Base-by-base conservation (phyloP, 257 asterid genomes). In the Solanum virginianum region DNA sequence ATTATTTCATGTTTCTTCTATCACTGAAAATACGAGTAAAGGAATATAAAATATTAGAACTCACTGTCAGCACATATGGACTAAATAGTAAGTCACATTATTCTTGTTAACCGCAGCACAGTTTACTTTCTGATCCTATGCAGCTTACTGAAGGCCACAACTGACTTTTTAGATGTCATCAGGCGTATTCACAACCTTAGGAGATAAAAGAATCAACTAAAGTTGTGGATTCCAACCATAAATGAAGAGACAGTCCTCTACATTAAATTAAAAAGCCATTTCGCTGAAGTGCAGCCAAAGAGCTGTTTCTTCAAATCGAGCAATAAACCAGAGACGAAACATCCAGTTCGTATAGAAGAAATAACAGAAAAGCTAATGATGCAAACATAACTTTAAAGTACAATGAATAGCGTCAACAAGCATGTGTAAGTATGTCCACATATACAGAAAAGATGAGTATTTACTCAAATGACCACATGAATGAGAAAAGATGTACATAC, bases 401-500 rank as follows among this genome's bases (percentile, higher is more conserved):
- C 49, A 53, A 53, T 29, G 49, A 79, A 16, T 55, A 54, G 26
- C 83, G 10, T 79, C 49, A 79, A 26, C 54, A 53, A 55, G 12
- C 66, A 79, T 26, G 18, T 26, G 66, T 79, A 79, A 16, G 65
- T 36, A 56, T 53, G 66, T 53, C 17, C 8, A 79, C 49, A 26
- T 53, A 79, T 79, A 47, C 66, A 79, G 83, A 79, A 79, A 53
- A 79, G 49, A 53, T 3, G 66, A 51, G 29, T 17, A 53, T 53
- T 29, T 54, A 2, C 10, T 53, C 83, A 53, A 32, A 79, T 10
- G 47, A 49, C 49, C 66, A 53, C 54, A 17, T 53, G 29, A 65
- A 26, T 45, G 45, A 82, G 29, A 69, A 83, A 60, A 18, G 72
- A 87, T 57, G 86, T 54, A 87, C 94, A 56, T 91, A 94, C 98